phyloP scores from a whole-genome alignment of 2,329 filamentous ascomycete genomes.

The Colletotrichum scovillei region DNA sequence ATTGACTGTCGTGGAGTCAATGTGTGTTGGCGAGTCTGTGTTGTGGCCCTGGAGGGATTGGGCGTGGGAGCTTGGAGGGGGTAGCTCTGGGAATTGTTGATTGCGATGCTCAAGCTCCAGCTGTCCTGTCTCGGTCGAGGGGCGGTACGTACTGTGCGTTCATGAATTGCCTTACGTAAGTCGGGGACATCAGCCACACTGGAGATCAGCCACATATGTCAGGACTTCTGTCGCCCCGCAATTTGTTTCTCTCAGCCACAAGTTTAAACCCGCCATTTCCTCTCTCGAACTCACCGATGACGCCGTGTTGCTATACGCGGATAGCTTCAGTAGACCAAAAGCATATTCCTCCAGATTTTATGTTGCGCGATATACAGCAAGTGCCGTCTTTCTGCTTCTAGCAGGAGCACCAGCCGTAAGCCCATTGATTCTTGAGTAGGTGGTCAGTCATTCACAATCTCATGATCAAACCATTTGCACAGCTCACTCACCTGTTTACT shows the following conservation, averaged over 20 bases:
- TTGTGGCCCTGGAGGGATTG: background rate
- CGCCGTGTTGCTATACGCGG: background rate
- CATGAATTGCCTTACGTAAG: background rate
- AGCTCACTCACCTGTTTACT: background rate
- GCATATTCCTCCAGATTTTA: background rate
- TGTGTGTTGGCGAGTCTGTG: background rate
- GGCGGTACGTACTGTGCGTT: conserved; percentile 7
- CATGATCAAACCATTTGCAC: background rate
- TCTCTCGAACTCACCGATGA: background rate
- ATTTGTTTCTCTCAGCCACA: conserved; percentile 13
- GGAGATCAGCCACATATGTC: accelerated
- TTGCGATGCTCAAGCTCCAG: conserved; percentile 19
- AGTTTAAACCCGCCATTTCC: background rate
- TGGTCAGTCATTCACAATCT: background rate
- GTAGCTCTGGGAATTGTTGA: background rate
- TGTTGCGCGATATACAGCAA: conserved; percentile 5
- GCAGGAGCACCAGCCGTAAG: background rate
- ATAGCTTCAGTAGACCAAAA: background rate
- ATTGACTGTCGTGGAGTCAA: background rate
- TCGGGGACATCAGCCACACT: accelerated
- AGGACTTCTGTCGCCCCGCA: background rate
- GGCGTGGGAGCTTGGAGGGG: background rate
- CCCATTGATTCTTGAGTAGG: background rate
- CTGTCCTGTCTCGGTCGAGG: conserved; percentile 20
- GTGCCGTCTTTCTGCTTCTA: background rate